Base-by-base conservation (phyloP, 2,329 filamentous ascomycete species). In the Diaporthe citri region DNA sequence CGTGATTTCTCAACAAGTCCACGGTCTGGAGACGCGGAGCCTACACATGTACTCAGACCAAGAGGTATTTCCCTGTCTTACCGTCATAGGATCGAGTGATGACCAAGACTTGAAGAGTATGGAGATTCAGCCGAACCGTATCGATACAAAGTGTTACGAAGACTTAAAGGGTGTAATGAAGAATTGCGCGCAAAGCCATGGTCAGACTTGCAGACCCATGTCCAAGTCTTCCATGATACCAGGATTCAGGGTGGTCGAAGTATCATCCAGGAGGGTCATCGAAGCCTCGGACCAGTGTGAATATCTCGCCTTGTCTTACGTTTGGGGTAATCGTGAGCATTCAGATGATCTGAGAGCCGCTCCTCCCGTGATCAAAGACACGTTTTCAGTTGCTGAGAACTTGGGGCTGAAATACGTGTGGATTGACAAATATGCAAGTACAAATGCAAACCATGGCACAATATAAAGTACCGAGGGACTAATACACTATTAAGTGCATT, bases 351-450 rank as follows among this genome's bases (percentile, higher is more conserved):
- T 25, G 8, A 31, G 25, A 64, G 41, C 25, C 25, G 39, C 60
- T 46, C 60, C 41, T 22, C 4, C 41, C 1, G 60, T 64, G 15
- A 46, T 64, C 2, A 3, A 48, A n/a, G 41, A 64, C 25, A 64
- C 60, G 6, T 31, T 64, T 22, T 20, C 9, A 31, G 25, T 64
- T n/a, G 41, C 41, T 12, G 41, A 31, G 25, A 46, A 46, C 17
- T 13, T 64, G 15, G 25, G 41, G 3, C 8, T 64, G 17, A 22
- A 64, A 7, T 48, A 64, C 17, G 10, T 48, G 3, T 64, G 41
- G 60, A 34, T 64, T 22, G 41, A 64, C 41, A 64, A 34, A 64
- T 48, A 64, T 46, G 41, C 9, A 64, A 31, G 41, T 64, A 25
- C 2, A 34, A 13, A 39, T 2, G 15, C 13, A 5, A 15, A 0